A percentile compares a stretch with the other conserved stretches of the same genome.
phyloP scores from a whole-genome alignment of 1,139 yeast species.

The Suhomyces bokatorum region DNA sequence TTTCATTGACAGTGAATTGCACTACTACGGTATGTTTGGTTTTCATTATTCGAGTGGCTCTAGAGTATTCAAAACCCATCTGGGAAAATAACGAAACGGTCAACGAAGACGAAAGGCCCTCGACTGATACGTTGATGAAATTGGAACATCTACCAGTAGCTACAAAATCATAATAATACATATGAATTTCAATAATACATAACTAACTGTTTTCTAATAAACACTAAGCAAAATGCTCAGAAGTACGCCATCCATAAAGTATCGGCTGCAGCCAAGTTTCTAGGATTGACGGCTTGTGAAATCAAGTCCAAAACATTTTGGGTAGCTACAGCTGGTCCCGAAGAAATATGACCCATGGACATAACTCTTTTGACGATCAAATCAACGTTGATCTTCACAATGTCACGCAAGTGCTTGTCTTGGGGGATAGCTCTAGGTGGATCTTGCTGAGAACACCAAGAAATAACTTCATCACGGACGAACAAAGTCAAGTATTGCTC shows the following conservation, averaged over 20 bases:
- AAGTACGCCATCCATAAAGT: slow-evolving; percentile 96
- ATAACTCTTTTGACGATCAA: slow-evolving; percentile 68
- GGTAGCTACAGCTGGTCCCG: slow-evolving; percentile 78
- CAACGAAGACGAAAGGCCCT: not conserved
- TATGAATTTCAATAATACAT: not conserved
- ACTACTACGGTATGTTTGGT: slow-evolving; percentile 11
- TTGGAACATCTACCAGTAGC: not conserved
- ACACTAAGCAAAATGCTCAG: slow-evolving; percentile 23
- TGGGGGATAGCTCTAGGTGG: slow-evolving; percentile 61
- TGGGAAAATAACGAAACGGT: not conserved
- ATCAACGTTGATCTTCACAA: slow-evolving; percentile 87
- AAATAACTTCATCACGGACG: slow-evolving; percentile 90
- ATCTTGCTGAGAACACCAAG: slow-evolving; percentile 91
- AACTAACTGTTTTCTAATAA: not conserved
- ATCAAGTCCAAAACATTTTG: slow-evolving; percentile 90
- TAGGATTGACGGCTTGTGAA: slow-evolving; percentile 94
- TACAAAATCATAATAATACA: not conserved
- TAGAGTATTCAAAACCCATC: not conserved
- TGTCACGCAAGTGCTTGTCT: slow-evolving; percentile 81
- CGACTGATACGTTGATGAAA: not conserved
- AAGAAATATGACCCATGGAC: slow-evolving; percentile 77
- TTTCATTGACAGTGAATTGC: slow-evolving; percentile 13
- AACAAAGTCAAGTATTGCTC: slow-evolving; percentile 87
- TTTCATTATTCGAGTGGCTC: not conserved
- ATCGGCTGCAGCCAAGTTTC: slow-evolving; percentile 90